Conservation (phyloP, 148 eudicot genomes). For the Cornus kousa region DNA sequence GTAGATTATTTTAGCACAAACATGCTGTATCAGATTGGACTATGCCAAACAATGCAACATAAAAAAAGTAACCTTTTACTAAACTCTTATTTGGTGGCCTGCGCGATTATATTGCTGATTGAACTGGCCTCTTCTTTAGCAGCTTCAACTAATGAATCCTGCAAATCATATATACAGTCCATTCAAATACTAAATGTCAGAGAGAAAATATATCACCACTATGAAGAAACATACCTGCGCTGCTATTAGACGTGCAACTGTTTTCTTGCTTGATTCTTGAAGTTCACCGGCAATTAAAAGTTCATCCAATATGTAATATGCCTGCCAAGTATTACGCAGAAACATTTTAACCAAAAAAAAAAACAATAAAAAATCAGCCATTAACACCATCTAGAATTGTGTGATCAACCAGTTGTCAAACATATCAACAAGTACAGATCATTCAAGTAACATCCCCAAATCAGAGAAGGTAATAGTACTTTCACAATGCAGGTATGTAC, state of each 20-base stretch:
- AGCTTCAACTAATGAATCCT: conserved; percentile 91
- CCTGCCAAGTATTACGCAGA: conserved; percentile 38
- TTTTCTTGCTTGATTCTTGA: conserved; percentile 95
- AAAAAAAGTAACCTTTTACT: neutral
- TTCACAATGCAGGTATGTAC: neutral
- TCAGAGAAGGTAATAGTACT: neutral
- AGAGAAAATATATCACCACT: neutral
- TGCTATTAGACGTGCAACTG: conserved; percentile 80
- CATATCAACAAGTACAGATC: neutral
- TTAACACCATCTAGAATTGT: neutral
- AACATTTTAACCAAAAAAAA: neutral
- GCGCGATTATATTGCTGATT: conserved; percentile 78
- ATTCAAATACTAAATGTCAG: neutral
- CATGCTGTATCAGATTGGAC: neutral
- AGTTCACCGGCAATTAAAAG: conserved; percentile 92
- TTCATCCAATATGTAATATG: conserved; percentile 88
- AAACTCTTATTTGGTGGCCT: conserved; percentile 69
- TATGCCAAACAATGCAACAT: neutral
- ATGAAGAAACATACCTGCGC: conserved; percentile 59
- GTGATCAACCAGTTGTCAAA: neutral
- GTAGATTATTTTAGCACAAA: neutral
- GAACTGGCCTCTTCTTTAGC: conserved; percentile 86
- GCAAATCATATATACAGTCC: conserved; percentile 4
- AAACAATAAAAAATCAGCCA: neutral
- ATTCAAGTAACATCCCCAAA: neutral